Base-by-base conservation (phyloP, 1,284 basidiomycete genomes). In the Pseudozyma hubeiensis region DNA sequence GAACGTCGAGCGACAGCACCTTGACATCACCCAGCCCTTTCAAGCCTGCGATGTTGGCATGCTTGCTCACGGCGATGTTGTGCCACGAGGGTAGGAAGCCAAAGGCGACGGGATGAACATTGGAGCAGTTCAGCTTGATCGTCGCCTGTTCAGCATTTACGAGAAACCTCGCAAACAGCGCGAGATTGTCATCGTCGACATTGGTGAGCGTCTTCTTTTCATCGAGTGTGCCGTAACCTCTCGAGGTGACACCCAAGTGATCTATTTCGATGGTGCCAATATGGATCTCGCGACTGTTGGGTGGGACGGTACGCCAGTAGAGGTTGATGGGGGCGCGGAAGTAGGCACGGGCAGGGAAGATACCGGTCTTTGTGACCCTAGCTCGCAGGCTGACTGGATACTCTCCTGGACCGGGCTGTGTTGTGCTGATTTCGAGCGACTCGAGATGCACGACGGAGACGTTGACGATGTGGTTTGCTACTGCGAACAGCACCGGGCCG, bases 91-190 rank as follows among this genome's bases (percentile, higher is more conserved):
- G 69, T 17, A 72, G 7, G 44, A 70, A 69, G 19, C 39, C 89
- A 71, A 89, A 85, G 1, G 91, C 91, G 64, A 90, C 89, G 3
- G 90, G 90, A 16, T 86, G 86, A 41, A 92, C 86, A 73, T 88
- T 87, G 35, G 87, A 81, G 65, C 88, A 90, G 14, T 85, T 77
- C 48, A 92, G 83, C 58, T 87, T 87, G 91, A 91, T 92, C 1
- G 89, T 91, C 76, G 92, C 91, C 64, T 88, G 89, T 37, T 86
- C 84, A 53, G 88, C 87, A 0, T 89, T 91, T 77, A 92, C 90
- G 87, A 92, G 64, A 65, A 67, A 81, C 53, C 70, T 41, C 11
- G 83, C 64, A 52, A 84, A 82, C 13, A 74, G 52, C 11, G 65
- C 66, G 44, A 84, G 83, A 14, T 61, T 80, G 3, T 59, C 59